Percentiles rank a stretch among this genome's conserved stretches.
Conservation (phyloP, 352 stramenopile species). For the Globisporangium cederbergense region DNA sequence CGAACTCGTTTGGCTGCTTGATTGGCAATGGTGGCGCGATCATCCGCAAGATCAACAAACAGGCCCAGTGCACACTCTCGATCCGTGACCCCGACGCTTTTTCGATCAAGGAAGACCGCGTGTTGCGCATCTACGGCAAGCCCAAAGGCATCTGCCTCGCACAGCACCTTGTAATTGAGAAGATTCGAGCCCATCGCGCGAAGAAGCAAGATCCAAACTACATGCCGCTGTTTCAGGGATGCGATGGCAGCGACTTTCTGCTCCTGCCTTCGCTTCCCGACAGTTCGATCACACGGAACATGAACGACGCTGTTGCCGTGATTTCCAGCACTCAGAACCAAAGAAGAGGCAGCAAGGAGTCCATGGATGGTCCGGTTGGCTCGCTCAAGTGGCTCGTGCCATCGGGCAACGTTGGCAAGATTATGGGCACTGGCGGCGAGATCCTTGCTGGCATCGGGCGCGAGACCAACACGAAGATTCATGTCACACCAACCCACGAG, state of each 20-base stretch:
- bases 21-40: conserved; percentile 45
- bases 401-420: conserved; percentile 44
- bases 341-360: conserved; percentile 3
- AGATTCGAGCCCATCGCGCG: conserved; percentile 41
- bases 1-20: conserved; percentile 42
- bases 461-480: conserved; percentile 40
- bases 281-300: conserved; percentile 37
- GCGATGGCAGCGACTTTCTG: conserved; percentile 15
- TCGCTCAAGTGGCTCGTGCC: conserved; percentile 49
- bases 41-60: conserved; percentile 47
- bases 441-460: conserved; percentile 45
- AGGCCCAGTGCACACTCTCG: conserved; percentile 49
- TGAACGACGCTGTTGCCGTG: conserved; percentile 27
- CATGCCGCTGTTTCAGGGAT: conserved; percentile 27
- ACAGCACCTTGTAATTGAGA: conserved; percentile 55
- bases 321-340: background rate
- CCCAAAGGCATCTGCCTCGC: conserved; percentile 56
- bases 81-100: conserved; percentile 35
- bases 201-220: conserved; percentile 55
- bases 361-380: conserved; percentile 1
- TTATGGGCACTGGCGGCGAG: conserved; percentile 52
- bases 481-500: conserved; percentile 31
- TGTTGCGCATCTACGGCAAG: conserved; percentile 60
- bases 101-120: conserved; percentile 44
- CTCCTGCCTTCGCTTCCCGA: conserved; percentile 28